Evolutionary conservation across 257 asterid species (phyloP).

Genomic region (Solanum acaule): DNA sequence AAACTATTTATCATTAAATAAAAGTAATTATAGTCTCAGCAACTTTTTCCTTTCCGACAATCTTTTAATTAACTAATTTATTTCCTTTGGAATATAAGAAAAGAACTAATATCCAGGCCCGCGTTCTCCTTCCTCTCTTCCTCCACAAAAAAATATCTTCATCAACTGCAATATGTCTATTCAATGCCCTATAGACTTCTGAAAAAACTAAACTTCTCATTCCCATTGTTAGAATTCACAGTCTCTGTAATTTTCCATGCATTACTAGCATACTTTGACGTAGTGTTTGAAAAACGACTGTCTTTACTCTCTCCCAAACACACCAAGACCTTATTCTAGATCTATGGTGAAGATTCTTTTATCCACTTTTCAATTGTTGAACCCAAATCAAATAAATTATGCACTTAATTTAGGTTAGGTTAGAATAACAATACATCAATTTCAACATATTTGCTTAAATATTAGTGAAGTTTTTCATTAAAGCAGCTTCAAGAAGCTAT

Average conservation of each 20-base stretch:
- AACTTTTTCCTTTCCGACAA: neutral
- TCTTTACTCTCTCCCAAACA: neutral
- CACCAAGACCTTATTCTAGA: neutral
- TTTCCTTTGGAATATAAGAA: neutral
- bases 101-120: neutral
- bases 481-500: neutral
- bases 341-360: neutral
- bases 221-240: neutral
- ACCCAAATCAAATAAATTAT: neutral
- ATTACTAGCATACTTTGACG: neutral
- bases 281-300: neutral
- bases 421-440: neutral
- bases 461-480: neutral
- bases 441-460: neutral
- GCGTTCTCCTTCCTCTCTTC: neutral
- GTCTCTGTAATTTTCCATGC: neutral
- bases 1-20: too few species aligned
- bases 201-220: neutral
- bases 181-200: neutral
- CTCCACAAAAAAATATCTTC: neutral
- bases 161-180: neutral
- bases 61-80: neutral
- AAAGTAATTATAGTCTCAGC: neutral
- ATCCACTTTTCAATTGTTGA: neutral
- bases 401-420: neutral